Base-by-base conservation (phyloP, 2,329 filamentous ascomycete genomes). In the Xenoacremonium recifei region DNA sequence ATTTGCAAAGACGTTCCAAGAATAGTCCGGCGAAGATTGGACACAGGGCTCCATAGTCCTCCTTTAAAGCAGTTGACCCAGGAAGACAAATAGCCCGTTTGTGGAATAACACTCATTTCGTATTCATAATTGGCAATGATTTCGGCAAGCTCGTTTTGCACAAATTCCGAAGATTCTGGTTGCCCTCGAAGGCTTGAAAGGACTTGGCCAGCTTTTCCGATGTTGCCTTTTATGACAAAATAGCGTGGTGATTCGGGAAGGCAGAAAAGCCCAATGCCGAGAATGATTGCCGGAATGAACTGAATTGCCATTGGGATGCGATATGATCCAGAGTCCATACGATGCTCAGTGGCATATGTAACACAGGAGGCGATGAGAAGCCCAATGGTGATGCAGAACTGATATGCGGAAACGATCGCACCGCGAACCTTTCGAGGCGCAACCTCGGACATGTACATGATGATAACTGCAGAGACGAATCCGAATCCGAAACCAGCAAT, bases 51-150 rank as follows among this genome's bases (percentile, higher is more conserved):
- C 48, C 57, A 71, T 50, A 89, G 72, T 53, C 81, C 78, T 53
- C 87, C 79, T 47, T 61, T 79, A 68, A 87, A 81, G 75, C 80
- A 84, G 61, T 76, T 79, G 53, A 71, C 66, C 89, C 89, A 95
- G 60, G 75, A 78, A 55, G 71, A 71, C 62, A 84, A 72, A 75
- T 84, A 89, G 56, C 78, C 77, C 52, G 72, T 73, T 52, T 75
- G 66, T 49, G 85, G 85, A 45, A 87, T 83, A 45, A 85, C 70
- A 37, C 79, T 70, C 55, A 84, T 75, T 75, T 95, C 90, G 63
- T 92, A 90, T 69, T 88, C 87, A 68, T 92, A 80, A 75, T 95
- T 95, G 72, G 89, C 89, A 45, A 93, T 77, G 53, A 96, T 89
- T 71, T 95, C 89, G 31, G 85, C 79, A 34, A 95, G 76, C 69